Evolutionary conservation across 495 filamentous ascomycete species (phyloP), one percentile per base, ranked within the genome.

Genomic region (Poronia punctata): DNA sequence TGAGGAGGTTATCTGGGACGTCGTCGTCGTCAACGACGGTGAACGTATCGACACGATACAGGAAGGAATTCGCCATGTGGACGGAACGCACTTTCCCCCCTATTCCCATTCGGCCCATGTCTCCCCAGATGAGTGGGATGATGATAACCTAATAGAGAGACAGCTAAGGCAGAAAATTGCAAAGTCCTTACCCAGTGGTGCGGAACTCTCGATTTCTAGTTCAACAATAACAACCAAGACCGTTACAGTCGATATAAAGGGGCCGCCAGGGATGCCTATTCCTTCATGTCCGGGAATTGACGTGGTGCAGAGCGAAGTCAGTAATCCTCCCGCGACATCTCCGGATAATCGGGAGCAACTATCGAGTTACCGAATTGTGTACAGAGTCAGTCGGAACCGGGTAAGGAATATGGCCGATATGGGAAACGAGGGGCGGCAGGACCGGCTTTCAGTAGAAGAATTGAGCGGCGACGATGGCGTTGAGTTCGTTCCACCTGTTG

Each of bases 1-100:
- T 9, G 72, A 82, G 34, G 83, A 86, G 50, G 61, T 75, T 18
- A 67, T 88, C 7, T 89, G 84, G 84, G 84, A 89, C 64, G 78
- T 86, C n/a, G 79, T 88, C 30, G 76, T 88, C 21, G 54, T 83
- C 14, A 74, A 82, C 45, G 73, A 80, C 46, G 80, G 79, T 1
- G 57, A 66, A 27, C 63, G 77, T 25, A 76, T 75, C 17, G 82
- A 84, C 54, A 66, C 84, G 11, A 63, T 75, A 25, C 68, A 57
- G 44, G 50, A 72, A n/a, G 33, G 43, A 19, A 3, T 47, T 2
- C 47, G 53, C 17, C 31, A 46, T 20, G 43, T 54, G 23, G 53
- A 48, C 16, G 26, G 32, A 2, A 29, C 28, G 7, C 42, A 38
- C 2, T 44, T 32, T 12, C 11, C 24, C 9, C 24, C 17, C 25